These are phyloP conservation scores for Dichotomocladium elegans DNA, from an alignment of 371 early-diverging fungal genomes.

Conservation along the genomic window DNA sequence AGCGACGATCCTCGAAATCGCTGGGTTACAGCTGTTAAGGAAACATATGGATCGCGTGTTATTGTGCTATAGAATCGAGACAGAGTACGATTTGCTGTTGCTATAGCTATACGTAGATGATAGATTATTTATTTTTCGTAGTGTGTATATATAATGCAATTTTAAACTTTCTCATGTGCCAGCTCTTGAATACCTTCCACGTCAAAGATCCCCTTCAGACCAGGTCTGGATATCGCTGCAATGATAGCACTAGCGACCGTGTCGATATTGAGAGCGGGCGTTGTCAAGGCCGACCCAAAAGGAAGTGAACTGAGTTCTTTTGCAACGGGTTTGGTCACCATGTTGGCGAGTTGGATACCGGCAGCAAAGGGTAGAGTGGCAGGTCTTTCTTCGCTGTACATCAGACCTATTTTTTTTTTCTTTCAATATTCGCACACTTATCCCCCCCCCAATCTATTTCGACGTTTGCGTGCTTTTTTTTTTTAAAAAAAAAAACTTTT, in stretches of 20 bases:
- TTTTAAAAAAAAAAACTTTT: too few relatives aligned
- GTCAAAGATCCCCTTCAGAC: conserved; percentile 45
- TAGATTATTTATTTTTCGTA: too few relatives aligned
- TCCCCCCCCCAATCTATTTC: not conserved
- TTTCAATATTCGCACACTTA: not conserved
- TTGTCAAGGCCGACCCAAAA: conserved; percentile 53
- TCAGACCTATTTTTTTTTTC: conserved; percentile 44
- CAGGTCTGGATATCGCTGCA: conserved; percentile 38
- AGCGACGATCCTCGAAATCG: too few relatives aligned
- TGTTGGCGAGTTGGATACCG: conserved; percentile 44
- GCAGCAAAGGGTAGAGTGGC: conserved; percentile 59
- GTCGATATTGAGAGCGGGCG: conserved; percentile 57
- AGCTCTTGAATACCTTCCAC: conserved; percentile 45
- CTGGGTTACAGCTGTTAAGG: too few relatives aligned
- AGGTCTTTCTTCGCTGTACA: conserved; percentile 60
- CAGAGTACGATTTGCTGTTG: too few relatives aligned
- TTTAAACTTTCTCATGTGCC: too few relatives aligned
- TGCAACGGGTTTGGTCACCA: conserved; percentile 41
- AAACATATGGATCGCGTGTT: too few relatives aligned
- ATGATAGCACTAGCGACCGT: conserved; percentile 61
- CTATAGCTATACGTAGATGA: too few relatives aligned
- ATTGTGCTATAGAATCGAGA: too few relatives aligned
- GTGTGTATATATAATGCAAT: too few relatives aligned
- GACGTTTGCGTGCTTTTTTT: too few relatives aligned
- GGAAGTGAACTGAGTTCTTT: conserved; percentile 49